These are phyloP conservation scores for Phytophthora hibernalis DNA, from an alignment of 352 stramenopile genomes.

Conservation along the genomic window DNA sequence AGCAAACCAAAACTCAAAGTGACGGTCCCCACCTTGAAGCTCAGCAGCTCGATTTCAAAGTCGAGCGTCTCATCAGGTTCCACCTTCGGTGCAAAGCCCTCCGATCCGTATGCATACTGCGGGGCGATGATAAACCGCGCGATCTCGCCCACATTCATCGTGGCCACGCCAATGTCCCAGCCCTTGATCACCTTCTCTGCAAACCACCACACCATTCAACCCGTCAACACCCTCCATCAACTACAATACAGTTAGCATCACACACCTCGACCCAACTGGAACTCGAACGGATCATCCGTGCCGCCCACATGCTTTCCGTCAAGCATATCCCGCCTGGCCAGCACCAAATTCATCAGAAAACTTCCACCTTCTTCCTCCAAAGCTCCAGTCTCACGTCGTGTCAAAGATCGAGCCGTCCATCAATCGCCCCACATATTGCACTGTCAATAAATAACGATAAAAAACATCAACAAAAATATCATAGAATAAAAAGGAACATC, in stretches of 20 bases:
- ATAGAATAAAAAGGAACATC: not conserved
- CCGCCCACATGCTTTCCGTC: slow-evolving; percentile 84
- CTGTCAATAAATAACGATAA: slow-evolving; percentile 30
- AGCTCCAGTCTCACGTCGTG: slow-evolving; percentile 59
- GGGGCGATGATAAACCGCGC: slow-evolving; percentile 87
- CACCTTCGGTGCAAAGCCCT: slow-evolving; percentile 86
- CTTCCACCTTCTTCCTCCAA: not conserved
- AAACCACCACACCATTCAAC: not conserved
- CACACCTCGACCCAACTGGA: slow-evolving; percentile 79
- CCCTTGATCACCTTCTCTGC: slow-evolving; percentile 88
- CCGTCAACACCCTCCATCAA: not conserved
- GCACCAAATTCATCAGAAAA: not conserved
- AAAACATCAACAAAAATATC: not conserved
- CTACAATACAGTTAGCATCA: slow-evolving; percentile 1
- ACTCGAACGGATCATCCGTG: slow-evolving; percentile 88
- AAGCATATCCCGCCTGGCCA: slow-evolving; percentile 70
- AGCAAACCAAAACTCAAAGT: not conserved
- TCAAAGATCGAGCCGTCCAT: slow-evolving; percentile 90
- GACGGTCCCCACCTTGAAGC: slow-evolving; percentile 59
- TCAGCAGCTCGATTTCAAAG: slow-evolving; percentile 87
- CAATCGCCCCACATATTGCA: slow-evolving; percentile 86
- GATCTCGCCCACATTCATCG: slow-evolving; percentile 81
- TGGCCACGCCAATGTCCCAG: slow-evolving; percentile 86
- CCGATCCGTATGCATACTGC: slow-evolving; percentile 79
- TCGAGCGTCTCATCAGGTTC: slow-evolving; percentile 87